A percentile compares a stretch with the other conserved stretches of the same genome.
phyloP scores from a whole-genome alignment of 2,329 filamentous ascomycete genomes.

The Elsinoe arachidis region DNA sequence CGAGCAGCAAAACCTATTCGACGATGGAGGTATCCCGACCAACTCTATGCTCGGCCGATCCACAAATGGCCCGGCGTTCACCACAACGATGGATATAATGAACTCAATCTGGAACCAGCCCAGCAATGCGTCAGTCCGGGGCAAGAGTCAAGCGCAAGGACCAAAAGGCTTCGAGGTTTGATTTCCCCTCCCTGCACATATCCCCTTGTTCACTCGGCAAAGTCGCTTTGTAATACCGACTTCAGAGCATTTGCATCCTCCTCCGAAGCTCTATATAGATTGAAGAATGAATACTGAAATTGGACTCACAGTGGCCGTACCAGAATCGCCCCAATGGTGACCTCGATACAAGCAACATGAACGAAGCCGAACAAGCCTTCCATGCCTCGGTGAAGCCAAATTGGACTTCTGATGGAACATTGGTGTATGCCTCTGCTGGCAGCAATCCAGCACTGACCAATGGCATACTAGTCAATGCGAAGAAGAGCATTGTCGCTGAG shows the following conservation, averaged over 20 bases:
- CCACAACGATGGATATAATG: slow-evolving; percentile 91
- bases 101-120: slow-evolving; percentile 66
- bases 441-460: slow-evolving; percentile 33
- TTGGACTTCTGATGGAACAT: slow-evolving; percentile 66
- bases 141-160: slow-evolving; percentile 1
- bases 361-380: slow-evolving; percentile 56
- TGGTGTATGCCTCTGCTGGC: slow-evolving; percentile 54
- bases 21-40: neutral
- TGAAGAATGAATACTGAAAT: slow-evolving; percentile 32
- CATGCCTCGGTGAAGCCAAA: slow-evolving; percentile 67
- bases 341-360: slow-evolving; percentile 55
- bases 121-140: slow-evolving; percentile 43
- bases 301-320: slow-evolving; percentile 67
- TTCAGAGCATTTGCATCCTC: neutral
- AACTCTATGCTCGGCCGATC: slow-evolving; percentile 41
- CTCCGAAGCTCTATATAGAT: slow-evolving; percentile 15
- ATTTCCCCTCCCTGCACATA: slow-evolving; percentile 39
- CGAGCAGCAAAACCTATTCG: slow-evolving; percentile 47
- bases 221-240: neutral
- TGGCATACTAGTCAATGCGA: slow-evolving; percentile 46
- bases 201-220: slow-evolving; percentile 18
- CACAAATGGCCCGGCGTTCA: slow-evolving; percentile 51
- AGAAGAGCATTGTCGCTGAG: slow-evolving; percentile 53
- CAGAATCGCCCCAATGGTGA: slow-evolving; percentile 66
- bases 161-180: slow-evolving; percentile 80